A percentile compares a stretch with the other conserved stretches of the same genome.
These are phyloP conservation scores for Logfia minima DNA, from an alignment of 129 eudicot genomes.

Conservation along the genomic window DNA sequence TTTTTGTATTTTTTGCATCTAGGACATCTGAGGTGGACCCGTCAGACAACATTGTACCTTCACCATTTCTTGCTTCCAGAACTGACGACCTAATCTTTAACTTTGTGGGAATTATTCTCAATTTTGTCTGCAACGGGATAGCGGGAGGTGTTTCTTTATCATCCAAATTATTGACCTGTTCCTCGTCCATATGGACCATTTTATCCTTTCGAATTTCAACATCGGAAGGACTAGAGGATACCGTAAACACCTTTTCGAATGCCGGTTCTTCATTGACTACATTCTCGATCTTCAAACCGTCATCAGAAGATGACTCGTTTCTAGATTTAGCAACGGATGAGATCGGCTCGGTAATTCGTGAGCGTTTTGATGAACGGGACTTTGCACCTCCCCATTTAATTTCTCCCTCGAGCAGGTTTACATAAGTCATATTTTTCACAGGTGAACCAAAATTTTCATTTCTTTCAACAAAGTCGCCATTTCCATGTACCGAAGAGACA, in stretches of 20 bases:
- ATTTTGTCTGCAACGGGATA: conserved; percentile 38
- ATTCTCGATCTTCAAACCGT: conserved; percentile 29
- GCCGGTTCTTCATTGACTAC: conserved; percentile 27
- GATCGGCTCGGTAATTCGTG: conserved; percentile 44
- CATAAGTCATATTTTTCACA: conserved; percentile 30
- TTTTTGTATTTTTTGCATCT: conserved; percentile 14
- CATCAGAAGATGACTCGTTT: conserved; percentile 34
- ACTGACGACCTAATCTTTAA: conserved; percentile 26
- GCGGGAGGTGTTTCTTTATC: conserved; percentile 36
- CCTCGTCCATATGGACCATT: conserved; percentile 28
- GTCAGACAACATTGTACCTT: conserved; percentile 27
- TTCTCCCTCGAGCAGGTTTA: conserved; percentile 51
- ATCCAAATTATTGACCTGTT: conserved; percentile 23
- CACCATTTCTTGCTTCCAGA: conserved; percentile 38
- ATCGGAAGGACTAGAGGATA: conserved; percentile 37
- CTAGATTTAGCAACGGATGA: conserved; percentile 33
- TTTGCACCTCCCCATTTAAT: conserved; percentile 85
- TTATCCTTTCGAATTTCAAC: conserved; percentile 32
- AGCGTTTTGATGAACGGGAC: conserved; percentile 75
- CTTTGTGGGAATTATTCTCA: conserved; percentile 43
- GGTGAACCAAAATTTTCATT: conserved; percentile 34
- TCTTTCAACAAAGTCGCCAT: conserved; percentile 34
- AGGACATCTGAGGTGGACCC: conserved; percentile 37
- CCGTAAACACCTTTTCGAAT: conserved; percentile 23
- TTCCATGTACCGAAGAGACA: conserved; percentile 28